Evolutionary conservation across 306 rosid species (phyloP), one percentile per base, ranked within the genome.

Genomic region (Prunus kanzakura): DNA sequence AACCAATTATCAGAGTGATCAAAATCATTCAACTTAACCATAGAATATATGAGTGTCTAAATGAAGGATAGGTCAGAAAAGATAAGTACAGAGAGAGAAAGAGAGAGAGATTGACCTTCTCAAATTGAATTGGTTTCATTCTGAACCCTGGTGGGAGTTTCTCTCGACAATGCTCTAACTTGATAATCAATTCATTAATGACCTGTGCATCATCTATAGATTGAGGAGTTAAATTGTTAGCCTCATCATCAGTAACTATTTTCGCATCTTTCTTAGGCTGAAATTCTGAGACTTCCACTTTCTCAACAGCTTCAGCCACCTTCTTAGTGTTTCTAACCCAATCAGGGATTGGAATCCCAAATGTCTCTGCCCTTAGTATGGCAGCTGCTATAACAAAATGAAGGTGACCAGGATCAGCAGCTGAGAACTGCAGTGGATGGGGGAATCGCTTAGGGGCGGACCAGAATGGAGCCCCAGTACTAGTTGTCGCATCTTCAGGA

Each of bases 401-500:
- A 41, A 95, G 90, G 83, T 92, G 92, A 71, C 92, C 86, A 0
- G 57, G 76, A 84, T 95, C 99, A 76, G 90, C 78, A 45, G 88
- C 14, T 72, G 97, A 92, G 83, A 92, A 95, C 88, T 84, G 88
- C 66, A 92, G 82, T 6, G 99, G 92, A 60, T 19, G 97, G 71
- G 99, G 99, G 77, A 92, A 95, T 70, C 99, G 83, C 82, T 95
- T 95, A 6, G 99, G 99, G 46, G 99, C 99, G 61, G 99, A 95
- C 99, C 99, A 95, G 86, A 95, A 95, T 23, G 96, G 96, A 69
- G 90, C 89, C 69, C 99, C 99, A 27, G 90, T 95, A 80, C 99
- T 92, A 12, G 99, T 95, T 69, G 86, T 78, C 69, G 99, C 97
- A 85, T 95, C 93, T 85, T 95, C 99, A 32, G 99, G 99, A 35